These are phyloP conservation scores for Potentilla sterilis DNA, from an alignment of 306 rosid species.

Conservation along the genomic window DNA sequence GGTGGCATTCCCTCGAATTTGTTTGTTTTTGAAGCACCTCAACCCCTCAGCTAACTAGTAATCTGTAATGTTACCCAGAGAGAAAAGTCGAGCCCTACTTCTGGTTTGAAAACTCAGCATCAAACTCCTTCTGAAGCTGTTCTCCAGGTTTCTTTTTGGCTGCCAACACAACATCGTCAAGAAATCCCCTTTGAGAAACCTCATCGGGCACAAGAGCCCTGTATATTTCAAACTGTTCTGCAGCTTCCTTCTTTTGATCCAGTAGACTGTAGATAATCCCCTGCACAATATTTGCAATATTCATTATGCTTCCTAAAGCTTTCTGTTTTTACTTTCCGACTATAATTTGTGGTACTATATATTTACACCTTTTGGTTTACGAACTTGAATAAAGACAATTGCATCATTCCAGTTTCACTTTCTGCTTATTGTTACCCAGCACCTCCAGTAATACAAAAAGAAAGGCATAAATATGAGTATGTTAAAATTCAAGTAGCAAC, in stretches of 20 bases:
- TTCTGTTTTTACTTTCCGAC: neutral
- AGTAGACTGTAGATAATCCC: conserved; percentile 85
- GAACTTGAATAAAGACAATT: neutral
- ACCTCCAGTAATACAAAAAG: neutral
- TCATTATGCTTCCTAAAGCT: neutral
- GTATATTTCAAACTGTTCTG: conserved; percentile 72
- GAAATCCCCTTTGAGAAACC: conserved; percentile 80
- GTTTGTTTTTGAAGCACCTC: neutral
- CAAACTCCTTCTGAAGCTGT: conserved; percentile 57
- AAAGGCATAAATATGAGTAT: neutral
- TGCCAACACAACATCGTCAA: conserved; percentile 68
- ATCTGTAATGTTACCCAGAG: neutral
- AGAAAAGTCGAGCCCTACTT: conserved; percentile 25
- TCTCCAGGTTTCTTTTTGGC: conserved; percentile 56
- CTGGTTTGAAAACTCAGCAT: conserved; percentile 44
- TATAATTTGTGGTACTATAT: neutral
- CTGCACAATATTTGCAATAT: conserved; percentile 36
- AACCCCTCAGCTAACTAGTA: neutral
- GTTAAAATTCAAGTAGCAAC: conserved; percentile 23
- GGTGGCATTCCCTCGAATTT: neutral
- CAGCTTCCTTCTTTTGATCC: conserved; percentile 74
- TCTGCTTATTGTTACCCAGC: neutral
- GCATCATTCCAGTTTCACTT: neutral
- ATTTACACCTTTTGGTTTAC: neutral
- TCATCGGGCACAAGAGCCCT: conserved; percentile 73